Base-by-base conservation (phyloP, 345 rosid species). In the Brassica rapa region DNA sequence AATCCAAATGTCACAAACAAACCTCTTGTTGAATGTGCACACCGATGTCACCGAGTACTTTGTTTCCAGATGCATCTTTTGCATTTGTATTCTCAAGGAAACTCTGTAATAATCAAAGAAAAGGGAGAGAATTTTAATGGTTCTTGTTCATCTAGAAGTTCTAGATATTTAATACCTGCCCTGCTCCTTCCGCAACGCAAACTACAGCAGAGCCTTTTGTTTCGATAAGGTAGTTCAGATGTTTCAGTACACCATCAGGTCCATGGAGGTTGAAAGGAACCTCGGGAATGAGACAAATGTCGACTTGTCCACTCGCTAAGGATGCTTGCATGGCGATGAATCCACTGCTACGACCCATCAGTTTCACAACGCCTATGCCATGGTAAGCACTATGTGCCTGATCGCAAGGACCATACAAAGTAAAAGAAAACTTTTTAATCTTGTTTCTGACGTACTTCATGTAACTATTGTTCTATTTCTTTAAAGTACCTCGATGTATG, bases 161-260 rank as follows among this genome's bases (percentile, higher is more conserved):
- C 6, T 24, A 49, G 56, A 8, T 5, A n/a, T n/a, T 49, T 49
- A 0, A n/a, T 49, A 49, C 56, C 56, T 49, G 99, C 24, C 99
- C 99, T 71, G 99, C 98, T 84, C 99, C 99, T 88, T 95, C 99
- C 25, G 98, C 99, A 51, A 91, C 90, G 86, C 97, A 95, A 71
- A 95, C 82, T 30, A 95, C 99, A 80, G 96, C 98, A 0, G 99
- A 96, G 74, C 99, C 98, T 86, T 96, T 93, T 65, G 91, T 96
- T 88, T 91, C 93, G 76, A 96, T 83, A 25, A 96, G 86, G 81
- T 91, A 93, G 75, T 91, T 93, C 70, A 96, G 84, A 86, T 96
- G 99, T 72, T 84, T 85, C 80, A 96, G 63, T 60, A 96, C 90
- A 68, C 99, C 99, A 86, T 87, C 86, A 80, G 98, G 92, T 29